Conservation (phyloP, 2,329 filamentous ascomycete species). For the Aspergillus phoenicis region DNA sequence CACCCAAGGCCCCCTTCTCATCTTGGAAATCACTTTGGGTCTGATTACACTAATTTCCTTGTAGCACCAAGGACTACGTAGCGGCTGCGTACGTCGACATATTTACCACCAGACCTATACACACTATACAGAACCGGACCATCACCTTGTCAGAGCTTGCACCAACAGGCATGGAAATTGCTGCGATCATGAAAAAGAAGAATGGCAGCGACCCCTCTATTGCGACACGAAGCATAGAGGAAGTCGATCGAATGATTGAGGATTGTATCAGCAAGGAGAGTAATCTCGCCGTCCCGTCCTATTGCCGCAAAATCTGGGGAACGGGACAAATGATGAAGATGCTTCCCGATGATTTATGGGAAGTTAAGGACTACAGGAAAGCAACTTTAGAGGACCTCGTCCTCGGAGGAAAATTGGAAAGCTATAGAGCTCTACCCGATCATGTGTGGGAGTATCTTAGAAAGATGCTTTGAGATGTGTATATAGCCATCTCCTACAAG, state of each 20-base stretch:
- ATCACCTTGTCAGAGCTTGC: conserved; percentile 17
- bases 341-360: conserved; percentile 20
- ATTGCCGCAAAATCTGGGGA: conserved; percentile 25
- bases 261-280: too few relatives aligned
- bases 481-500: too few relatives aligned
- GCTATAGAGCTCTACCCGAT: neutral
- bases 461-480: too few relatives aligned
- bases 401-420: neutral
- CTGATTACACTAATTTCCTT: neutral
- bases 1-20: neutral
- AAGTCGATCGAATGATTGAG: too few relatives aligned
- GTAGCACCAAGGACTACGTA: conserved; percentile 21
- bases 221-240: too few relatives aligned
- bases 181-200: conserved; percentile 9
- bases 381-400: neutral
- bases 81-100: conserved; percentile 21
- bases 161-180: conserved; percentile 20
- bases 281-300: neutral
- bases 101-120: conserved; percentile 20
- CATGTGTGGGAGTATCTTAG: neutral
- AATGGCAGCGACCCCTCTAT: too few relatives aligned
- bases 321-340: conserved; percentile 10
- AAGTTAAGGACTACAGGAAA: conserved; percentile 16
- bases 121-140: conserved; percentile 8
- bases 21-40: neutral